Percentiles rank a stretch among this genome's conserved stretches.
Evolutionary conservation across 257 asterid genomes (phyloP).

Genomic region (Perilla frutescens): DNA sequence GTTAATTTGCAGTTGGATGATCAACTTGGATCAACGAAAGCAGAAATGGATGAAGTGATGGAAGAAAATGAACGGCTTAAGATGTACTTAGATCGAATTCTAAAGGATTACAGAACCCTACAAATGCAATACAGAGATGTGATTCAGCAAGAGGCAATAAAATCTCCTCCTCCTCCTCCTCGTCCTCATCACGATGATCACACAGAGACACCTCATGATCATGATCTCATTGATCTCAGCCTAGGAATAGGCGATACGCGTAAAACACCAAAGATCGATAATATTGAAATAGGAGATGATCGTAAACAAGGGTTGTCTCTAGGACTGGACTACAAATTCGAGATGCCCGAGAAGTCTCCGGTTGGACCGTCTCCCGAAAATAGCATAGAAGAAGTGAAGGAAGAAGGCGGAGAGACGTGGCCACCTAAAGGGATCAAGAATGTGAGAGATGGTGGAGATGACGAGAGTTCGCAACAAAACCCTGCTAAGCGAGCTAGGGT

Average conservation of each 20-base stretch:
- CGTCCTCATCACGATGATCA: background rate
- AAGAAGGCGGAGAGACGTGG: conserved; percentile 57
- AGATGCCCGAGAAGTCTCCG: conserved; percentile 32
- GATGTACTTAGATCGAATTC: conserved; percentile 58
- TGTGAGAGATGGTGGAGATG: conserved; percentile 60
- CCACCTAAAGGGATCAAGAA: conserved; percentile 48
- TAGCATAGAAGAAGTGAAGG: conserved; percentile 65
- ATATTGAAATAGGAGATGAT: conserved; percentile 33
- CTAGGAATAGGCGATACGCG: conserved; percentile 56
- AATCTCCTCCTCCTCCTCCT: conserved; percentile 24
- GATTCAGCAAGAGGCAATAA: conserved; percentile 47
- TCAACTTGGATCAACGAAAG: conserved; percentile 62
- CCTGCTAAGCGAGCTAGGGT: conserved; percentile 94
- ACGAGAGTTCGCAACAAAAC: conserved; percentile 64
- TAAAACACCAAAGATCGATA: conserved; percentile 34
- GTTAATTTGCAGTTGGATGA: conserved; percentile 47
- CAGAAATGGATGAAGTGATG: conserved; percentile 76
- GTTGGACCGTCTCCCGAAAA: conserved; percentile 47
- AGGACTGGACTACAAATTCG: conserved; percentile 67
- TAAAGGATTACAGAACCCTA: conserved; percentile 71
- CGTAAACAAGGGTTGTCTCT: conserved; percentile 56
- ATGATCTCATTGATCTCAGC: conserved; percentile 62
- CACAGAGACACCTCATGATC: conserved; percentile 40
- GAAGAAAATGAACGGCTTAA: conserved; percentile 82
- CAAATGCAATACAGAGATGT: conserved; percentile 68